phyloP scores from a whole-genome alignment of 2,329 filamentous ascomycete genomes.

The Lasiodiplodia citricola region DNA sequence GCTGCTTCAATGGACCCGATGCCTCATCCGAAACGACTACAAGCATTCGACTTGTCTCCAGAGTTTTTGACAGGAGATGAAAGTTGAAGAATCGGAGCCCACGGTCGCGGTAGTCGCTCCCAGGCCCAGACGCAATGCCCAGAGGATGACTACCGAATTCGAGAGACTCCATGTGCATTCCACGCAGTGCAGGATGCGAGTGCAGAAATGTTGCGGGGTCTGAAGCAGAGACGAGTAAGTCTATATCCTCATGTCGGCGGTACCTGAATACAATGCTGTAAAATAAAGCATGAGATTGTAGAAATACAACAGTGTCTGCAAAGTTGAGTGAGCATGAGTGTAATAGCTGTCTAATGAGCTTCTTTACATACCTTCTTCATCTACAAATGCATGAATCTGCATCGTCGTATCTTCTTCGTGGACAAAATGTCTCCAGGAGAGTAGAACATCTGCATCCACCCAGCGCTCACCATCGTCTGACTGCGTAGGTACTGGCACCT shows the following conservation, averaged over 20 bases:
- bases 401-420: constrained; percentile 60
- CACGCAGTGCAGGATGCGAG: background rate
- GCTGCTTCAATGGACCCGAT: background rate
- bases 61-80: constrained; percentile 32
- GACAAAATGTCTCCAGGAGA: constrained; percentile 61
- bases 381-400: constrained; percentile 37
- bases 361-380: constrained; percentile 39
- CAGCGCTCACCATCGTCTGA: constrained; percentile 29
- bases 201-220: constrained; percentile 33
- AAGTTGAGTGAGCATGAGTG: background rate
- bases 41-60: constrained; percentile 35
- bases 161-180: constrained; percentile 30
- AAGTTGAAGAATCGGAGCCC: constrained; percentile 38
- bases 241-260: constrained; percentile 25
- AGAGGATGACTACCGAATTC: constrained; percentile 28
- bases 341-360: background rate
- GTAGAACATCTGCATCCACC: constrained; percentile 41
- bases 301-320: constrained; percentile 37
- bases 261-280: constrained; percentile 41
- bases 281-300: constrained; percentile 41
- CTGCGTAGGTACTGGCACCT: constrained; percentile 43
- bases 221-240: constrained; percentile 29
- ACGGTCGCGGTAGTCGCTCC: constrained; percentile 30
- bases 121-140: constrained; percentile 10
- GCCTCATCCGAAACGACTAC: constrained; percentile 28